Evolutionary conservation across 2,329 filamentous ascomycete species (phyloP).

Genomic region (Coleophoma cylindrospora): DNA sequence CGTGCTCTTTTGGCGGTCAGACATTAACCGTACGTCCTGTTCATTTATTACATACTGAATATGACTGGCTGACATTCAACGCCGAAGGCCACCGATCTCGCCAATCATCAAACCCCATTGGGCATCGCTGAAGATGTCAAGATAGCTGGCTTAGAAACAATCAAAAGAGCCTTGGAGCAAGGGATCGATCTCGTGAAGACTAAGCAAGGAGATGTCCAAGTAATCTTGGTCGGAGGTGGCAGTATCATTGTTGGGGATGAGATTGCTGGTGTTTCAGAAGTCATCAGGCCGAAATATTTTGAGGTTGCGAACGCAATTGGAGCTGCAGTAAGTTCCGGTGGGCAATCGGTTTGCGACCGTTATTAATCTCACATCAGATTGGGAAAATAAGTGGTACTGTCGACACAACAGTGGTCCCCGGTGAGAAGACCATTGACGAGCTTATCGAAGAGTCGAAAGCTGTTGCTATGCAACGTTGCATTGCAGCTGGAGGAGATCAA

Average conservation of each 20-base stretch:
- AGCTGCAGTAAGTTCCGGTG: slow-evolving; percentile 43
- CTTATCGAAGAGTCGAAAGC: slow-evolving; percentile 19
- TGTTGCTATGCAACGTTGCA: slow-evolving; percentile 17
- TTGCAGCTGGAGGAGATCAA: slow-evolving; percentile 20
- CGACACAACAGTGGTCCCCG: slow-evolving; percentile 21
- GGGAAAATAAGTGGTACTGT: slow-evolving; percentile 22
- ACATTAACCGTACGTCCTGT: slow-evolving; percentile 43
- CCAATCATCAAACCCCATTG: slow-evolving; percentile 3
- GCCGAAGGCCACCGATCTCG: slow-evolving; percentile 18
- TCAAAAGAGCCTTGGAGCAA: slow-evolving; percentile 40
- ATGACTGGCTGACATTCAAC: slow-evolving; percentile 17
- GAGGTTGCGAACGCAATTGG: slow-evolving; percentile 57
- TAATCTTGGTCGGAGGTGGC: slow-evolving; percentile 54
- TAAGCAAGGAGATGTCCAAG: slow-evolving; percentile 42
- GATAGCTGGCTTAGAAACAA: slow-evolving; percentile 13
- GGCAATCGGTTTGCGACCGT: neutral
- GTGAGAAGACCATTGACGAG: slow-evolving; percentile 13
- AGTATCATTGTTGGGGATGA: slow-evolving; percentile 41
- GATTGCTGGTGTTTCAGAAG: slow-evolving; percentile 43
- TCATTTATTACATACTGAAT: too few relatives aligned
- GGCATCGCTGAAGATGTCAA: slow-evolving; percentile 9
- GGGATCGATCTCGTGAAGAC: slow-evolving; percentile 53
- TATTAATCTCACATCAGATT: slow-evolving; percentile 13
- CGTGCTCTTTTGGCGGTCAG: slow-evolving; percentile 47
- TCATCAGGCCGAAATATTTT: slow-evolving; percentile 44